Percentiles rank a stretch among this genome's conserved stretches.
Evolutionary conservation across 75 land plant species (phyloP).

Genomic region (Picea glauca): DNA sequence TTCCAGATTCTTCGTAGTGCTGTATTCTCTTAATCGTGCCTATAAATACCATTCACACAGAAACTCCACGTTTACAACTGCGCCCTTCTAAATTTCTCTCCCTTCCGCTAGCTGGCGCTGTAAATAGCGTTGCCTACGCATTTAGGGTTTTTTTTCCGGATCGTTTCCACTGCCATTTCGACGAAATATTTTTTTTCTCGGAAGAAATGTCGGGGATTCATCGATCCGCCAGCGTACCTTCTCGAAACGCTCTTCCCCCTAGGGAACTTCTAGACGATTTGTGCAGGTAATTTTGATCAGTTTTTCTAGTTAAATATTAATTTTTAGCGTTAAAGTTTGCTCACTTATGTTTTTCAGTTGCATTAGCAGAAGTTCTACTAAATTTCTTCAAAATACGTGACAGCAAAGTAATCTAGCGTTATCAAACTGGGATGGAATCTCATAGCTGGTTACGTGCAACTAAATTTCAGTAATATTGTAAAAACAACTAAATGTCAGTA

Average conservation of each 20-base stretch:
- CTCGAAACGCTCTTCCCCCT: constrained; percentile 54
- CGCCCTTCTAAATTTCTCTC: too few relatives aligned
- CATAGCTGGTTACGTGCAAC: not conserved
- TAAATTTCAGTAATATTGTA: not conserved
- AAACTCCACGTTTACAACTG: too few relatives aligned
- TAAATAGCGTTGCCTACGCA: too few relatives aligned
- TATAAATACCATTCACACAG: too few relatives aligned
- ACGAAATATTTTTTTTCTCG: not conserved
- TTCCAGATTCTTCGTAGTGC: too few relatives aligned
- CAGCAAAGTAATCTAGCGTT: not conserved
- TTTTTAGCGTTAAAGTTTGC: not conserved
- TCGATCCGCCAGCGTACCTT: constrained; percentile 32
- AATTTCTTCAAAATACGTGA: not conserved
- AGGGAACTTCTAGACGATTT: constrained; percentile 97
- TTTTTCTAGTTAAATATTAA: not conserved
- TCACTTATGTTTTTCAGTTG: not conserved
- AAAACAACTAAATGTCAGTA: not conserved
- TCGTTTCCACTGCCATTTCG: not conserved
- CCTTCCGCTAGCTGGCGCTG: too few relatives aligned
- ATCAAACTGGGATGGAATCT: not conserved
- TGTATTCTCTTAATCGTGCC: too few relatives aligned
- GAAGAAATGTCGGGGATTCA: constrained; percentile 30
- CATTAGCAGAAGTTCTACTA: not conserved
- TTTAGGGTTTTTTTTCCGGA: too few relatives aligned
- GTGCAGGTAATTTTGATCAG: constrained; percentile 61